Evolutionary conservation across 495 filamentous ascomycete species (phyloP).

Genomic region (Aspergillus hancockii): DNA sequence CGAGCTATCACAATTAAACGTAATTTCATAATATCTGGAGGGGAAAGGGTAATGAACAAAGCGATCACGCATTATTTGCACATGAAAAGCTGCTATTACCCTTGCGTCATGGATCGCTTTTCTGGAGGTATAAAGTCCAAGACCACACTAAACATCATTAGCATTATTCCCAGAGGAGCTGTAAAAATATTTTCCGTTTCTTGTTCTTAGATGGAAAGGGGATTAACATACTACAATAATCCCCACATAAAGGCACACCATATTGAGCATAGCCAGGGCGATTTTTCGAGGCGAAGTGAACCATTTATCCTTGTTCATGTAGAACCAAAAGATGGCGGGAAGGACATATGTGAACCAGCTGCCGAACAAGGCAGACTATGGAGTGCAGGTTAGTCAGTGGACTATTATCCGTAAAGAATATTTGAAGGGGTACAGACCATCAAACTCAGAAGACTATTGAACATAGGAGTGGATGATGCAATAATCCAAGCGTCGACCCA

Average conservation of each 20-base stretch:
- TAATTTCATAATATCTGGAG: no score
- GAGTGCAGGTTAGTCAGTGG: not conserved
- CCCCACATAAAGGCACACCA: constrained; percentile 25
- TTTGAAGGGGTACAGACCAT: constrained; percentile 21
- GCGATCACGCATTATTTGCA: not conserved
- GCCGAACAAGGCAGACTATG: constrained; percentile 27
- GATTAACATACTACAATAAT: constrained; percentile 23
- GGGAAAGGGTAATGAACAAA: not conserved
- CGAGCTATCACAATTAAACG: no score
- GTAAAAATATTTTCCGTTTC: no score
- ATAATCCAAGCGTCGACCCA: constrained; percentile 67
- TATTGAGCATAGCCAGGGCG: constrained; percentile 30
- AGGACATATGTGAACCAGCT: constrained; percentile 40
- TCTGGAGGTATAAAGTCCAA: not conserved
- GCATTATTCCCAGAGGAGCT: no score
- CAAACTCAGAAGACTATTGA: constrained; percentile 56
- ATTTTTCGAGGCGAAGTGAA: constrained; percentile 24
- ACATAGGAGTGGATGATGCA: constrained; percentile 65
- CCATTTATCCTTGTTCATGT: constrained; percentile 33
- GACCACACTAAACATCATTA: not conserved
- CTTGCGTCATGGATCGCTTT: not conserved
- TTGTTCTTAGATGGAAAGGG: not conserved
- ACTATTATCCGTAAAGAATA: not conserved
- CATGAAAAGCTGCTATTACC: not conserved
- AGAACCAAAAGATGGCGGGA: constrained; percentile 38